Base-by-base conservation (phyloP, 352 stramenopile genomes). In the Thraustochytrium striatum region DNA sequence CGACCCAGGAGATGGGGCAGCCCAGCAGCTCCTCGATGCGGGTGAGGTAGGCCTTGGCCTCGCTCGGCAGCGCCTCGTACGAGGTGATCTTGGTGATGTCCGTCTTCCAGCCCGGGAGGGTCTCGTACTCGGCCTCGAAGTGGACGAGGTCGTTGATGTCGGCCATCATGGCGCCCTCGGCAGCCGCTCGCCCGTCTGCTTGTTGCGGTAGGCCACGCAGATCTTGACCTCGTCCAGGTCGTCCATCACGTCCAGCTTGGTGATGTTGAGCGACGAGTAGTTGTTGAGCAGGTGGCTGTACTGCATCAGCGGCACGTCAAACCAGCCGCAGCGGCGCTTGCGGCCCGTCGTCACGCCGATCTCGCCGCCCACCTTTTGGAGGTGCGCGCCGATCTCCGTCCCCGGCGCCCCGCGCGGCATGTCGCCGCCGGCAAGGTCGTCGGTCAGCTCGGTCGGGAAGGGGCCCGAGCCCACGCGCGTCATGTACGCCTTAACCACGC, bases 401-500 rank as follows among this genome's bases (percentile, higher is more conserved):
- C 62, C 79, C 13, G 72, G 57, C 5, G 72, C 72, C 21, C 55
- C 33, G 35, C 44, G 57, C 21, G 72, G 72, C 5, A 61, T 30
- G 58, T 83, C 75, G 32, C 88, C 83, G 53, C 83, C 86, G 35
- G 84, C 87, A 3, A 94, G 87, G 2, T 90, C 86, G 82, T 98
- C 91, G 19, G 72, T 81, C 21, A 98, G 89, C 84, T 99, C 97
- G 16, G 97, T 99, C 19, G 96, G 96, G 89, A 99, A 99, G 50
- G 97, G 97, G 43, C 97, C 97, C 85, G 98, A 94, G 55, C 97
- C 97, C 19, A 99, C 97, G 79, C 97, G 91, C 50, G 97, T 99
- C 84, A 93, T 98, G 88, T 99, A 99, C 2, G 95, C 94, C 88
- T 99, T 99, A 50, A 99, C 95, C 61, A 98, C 98, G 69, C 96